Conservation (phyloP, 108 stramenopile genomes). For the Nitzschia sp. region DNA sequence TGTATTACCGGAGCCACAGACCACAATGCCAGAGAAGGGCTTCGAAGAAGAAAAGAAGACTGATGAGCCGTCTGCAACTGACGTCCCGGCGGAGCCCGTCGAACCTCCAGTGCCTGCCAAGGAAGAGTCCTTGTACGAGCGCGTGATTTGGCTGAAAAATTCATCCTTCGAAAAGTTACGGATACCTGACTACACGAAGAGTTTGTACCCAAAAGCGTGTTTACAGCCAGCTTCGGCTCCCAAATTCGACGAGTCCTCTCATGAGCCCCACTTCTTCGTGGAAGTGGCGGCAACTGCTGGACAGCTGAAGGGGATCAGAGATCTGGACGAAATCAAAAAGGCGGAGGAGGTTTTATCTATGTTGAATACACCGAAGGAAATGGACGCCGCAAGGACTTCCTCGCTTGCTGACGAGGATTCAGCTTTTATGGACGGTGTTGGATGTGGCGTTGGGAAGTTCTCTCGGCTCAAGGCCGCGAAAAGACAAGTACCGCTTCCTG, state of each 20-base stretch:
- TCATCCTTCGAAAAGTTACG: not conserved
- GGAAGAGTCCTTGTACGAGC: not conserved
- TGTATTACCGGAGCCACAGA: no score
- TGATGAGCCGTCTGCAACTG: not conserved
- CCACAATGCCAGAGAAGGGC: no score
- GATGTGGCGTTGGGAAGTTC: no score
- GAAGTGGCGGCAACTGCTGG: conserved; percentile 26
- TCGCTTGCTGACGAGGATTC: conserved; percentile 35
- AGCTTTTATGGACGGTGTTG: conserved; percentile 30
- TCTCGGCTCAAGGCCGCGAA: no score
- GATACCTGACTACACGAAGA: no score
- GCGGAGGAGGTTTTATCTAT: not conserved
- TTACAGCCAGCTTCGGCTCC: not conserved
- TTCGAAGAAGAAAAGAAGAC: not conserved
- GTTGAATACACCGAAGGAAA: not conserved
- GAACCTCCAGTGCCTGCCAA: not conserved
- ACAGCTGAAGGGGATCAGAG: conserved; percentile 17
- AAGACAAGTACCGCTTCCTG: no score
- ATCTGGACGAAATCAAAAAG: conserved; percentile 25
- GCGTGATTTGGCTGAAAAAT: not conserved
- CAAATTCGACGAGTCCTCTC: not conserved
- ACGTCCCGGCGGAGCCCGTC: no score
- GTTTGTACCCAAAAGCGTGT: not conserved
- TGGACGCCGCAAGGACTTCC: conserved; percentile 10
- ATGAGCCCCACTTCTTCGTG: conserved; percentile 19